phyloP scores from a whole-genome alignment of 2,329 filamentous ascomycete genomes.

The Sporothrix sp. region DNA sequence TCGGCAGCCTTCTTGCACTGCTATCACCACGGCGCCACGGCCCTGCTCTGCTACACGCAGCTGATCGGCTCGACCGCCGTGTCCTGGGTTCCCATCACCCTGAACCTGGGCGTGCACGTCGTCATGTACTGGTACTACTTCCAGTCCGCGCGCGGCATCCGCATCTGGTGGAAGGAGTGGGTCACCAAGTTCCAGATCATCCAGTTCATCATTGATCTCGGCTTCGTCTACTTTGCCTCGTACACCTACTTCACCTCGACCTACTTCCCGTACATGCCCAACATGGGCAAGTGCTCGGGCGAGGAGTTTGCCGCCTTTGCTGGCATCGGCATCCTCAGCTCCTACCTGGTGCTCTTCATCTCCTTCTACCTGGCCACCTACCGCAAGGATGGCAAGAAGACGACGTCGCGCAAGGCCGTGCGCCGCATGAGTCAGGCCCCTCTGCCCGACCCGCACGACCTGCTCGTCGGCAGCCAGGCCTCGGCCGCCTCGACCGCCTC shows the following conservation, averaged over 20 bases:
- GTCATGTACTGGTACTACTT: slow-evolving; percentile 99
- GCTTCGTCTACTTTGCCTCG: slow-evolving; percentile 88
- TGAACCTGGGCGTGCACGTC: slow-evolving; percentile 91
- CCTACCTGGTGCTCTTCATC: slow-evolving; percentile 96
- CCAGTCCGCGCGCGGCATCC: slow-evolving; percentile 90
- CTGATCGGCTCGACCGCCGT: slow-evolving; percentile 86
- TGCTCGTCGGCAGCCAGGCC: slow-evolving; percentile 46
- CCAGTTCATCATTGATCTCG: slow-evolving; percentile 94
- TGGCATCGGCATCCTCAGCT: slow-evolving; percentile 84
- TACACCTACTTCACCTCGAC: slow-evolving; percentile 84
- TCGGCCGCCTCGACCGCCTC: slow-evolving; percentile 44
- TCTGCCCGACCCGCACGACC: slow-evolving; percentile 72
- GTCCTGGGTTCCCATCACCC: slow-evolving; percentile 86
- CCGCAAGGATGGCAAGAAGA: slow-evolving; percentile 71
- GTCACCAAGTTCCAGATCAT: slow-evolving; percentile 95
- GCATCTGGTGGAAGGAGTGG: slow-evolving; percentile 99
- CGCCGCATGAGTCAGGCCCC: slow-evolving; percentile 56
- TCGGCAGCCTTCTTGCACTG: slow-evolving; percentile 94
- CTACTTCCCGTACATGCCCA: slow-evolving; percentile 81
- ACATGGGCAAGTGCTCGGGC: slow-evolving; percentile 75
- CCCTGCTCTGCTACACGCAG: slow-evolving; percentile 95
- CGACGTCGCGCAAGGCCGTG: slow-evolving; percentile 69
- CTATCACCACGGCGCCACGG: slow-evolving; percentile 96
- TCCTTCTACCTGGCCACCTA: slow-evolving; percentile 98
- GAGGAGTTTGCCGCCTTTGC: slow-evolving; percentile 95